Base-by-base conservation (phyloP, 2,329 filamentous ascomycete genomes). In the Hymenoscyphus linearis region DNA sequence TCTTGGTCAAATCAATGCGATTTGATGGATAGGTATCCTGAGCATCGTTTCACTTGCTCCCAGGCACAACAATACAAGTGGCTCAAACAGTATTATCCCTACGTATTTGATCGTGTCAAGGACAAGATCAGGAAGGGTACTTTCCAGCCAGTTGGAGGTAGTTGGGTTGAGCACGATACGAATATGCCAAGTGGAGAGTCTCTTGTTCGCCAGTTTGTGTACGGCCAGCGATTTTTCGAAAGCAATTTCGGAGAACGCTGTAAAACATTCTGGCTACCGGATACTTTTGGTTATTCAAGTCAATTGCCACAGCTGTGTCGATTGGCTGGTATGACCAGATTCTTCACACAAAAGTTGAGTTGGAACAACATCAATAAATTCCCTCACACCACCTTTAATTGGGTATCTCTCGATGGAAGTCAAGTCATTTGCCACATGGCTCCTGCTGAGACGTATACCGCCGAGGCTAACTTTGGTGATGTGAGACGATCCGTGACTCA, bases 301-400 rank as follows among this genome's bases (percentile, higher is more conserved):
- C 95, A 99, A 75, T 83, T 99, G 50, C 95, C 95, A 13, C 95
- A 99, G 72, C 80, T 99, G 50, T 98, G 92, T 73, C 89, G 93
- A 3, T 79, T 97, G 31, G 90, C 95, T n/a, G 93, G 92, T 22
- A 98, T 99, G 95, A 90, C 85, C 61, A 86, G 93, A 36, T 99
- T 99, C 80, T 89, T 99, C 71, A 99, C 95, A 0, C 95, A 99
- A 76, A 99, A 99, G 78, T 81, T 99, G 62, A 98, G 93, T 79
- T 99, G 95, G 95, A 98, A 98, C 79, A 98, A 98, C 74, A 98
- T 98, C 82, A 98, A 98, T 78, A 96, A 90, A 72, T 99, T 98
- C 77, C 95, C 95, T 0, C 95, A 98, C 73, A 98, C 95, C 5
- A 98, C 95, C 0, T 99, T 99, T 81, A 96, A 96, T 76, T 99